Evolutionary conservation across 2,329 filamentous ascomycete species (phyloP).

Genomic region (Emericellopsis atlantica): DNA sequence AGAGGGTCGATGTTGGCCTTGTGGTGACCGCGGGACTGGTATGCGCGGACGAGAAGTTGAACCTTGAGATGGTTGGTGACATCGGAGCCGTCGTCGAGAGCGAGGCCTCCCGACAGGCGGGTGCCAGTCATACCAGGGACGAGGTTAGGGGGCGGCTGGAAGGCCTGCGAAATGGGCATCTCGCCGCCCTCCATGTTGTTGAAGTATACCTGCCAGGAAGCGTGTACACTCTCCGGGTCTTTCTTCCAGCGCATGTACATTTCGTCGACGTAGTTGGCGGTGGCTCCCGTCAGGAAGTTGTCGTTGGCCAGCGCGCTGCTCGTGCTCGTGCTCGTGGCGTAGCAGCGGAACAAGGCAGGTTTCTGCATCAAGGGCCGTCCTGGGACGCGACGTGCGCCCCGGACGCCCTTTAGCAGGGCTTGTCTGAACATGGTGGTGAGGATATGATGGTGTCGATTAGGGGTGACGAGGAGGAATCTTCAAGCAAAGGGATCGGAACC

Average conservation of each 20-base stretch:
- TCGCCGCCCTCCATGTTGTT: constrained; percentile 97
- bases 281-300: constrained; percentile 92
- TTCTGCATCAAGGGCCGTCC: background rate
- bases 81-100: constrained; percentile 60
- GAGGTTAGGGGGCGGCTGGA: constrained; percentile 87
- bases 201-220: constrained; percentile 99
- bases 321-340: constrained; percentile 37
- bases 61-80: constrained; percentile 96
- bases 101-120: constrained; percentile 56
- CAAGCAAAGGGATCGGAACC: too few relatives aligned
- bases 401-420: background rate
- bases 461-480: constrained; percentile 20
- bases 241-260: constrained; percentile 99
- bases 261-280: constrained; percentile 98
- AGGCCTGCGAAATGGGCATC: constrained; percentile 95
- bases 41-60: constrained; percentile 89
- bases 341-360: constrained; percentile 23
- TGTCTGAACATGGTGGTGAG: background rate
- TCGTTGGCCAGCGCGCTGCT: constrained; percentile 69
- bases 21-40: constrained; percentile 96
- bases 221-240: constrained; percentile 84
- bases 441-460: background rate
- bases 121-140: constrained; percentile 54
- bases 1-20: constrained; percentile 96
- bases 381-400: background rate